Base-by-base conservation (phyloP, 306 rosid genomes). In the Malus fusca region DNA sequence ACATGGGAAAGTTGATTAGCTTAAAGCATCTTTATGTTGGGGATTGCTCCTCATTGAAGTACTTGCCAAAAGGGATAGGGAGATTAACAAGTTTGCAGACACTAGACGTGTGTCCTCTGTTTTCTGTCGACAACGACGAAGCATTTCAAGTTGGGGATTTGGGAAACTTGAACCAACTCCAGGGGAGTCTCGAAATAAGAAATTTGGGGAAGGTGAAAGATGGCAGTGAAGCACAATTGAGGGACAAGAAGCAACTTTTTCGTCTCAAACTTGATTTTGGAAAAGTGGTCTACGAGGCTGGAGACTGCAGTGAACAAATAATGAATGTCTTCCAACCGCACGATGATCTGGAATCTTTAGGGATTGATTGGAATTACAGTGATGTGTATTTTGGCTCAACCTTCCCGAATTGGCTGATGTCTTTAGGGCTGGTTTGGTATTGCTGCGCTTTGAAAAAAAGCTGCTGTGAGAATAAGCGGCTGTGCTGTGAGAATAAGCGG, bases 11-110 rank as follows among this genome's bases (percentile, higher is more conserved):
- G 25, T 21, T 55, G 25, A 7, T 19, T 5, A 55, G 23, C 23
- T 55, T 55, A 55, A 55, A 19, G 12, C 60, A 55, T 55, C 60
- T 55, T 8, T 21, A 55, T 12, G 25, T 55, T 8, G n/a, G 25
- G 1, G 0, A 0, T 1, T 6, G 60, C 1, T 0, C 1, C 12
- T 21, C 6, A 9, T 13, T 48, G 17, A 0, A 55, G 60, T 55
- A 19, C 25, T 55, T 55, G 60, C 23, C 60, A 3, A 55, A 55
- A 55, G 60, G 11, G 60, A 21, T 55, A 8, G 12, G 25, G 60
- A 55, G 60, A 21, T 21, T 55, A 55, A 21, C 22, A 55, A 21
- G 23, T 55, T 55, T 55, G 60, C 60, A 21, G 2, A 55, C 23
- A 8, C 23, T 55, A 55, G 60, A 55, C 11, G 23, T 6, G 5